Evolutionary conservation across 257 asterid genomes (phyloP).

Genomic region (Dorcoceras hygrometricum): DNA sequence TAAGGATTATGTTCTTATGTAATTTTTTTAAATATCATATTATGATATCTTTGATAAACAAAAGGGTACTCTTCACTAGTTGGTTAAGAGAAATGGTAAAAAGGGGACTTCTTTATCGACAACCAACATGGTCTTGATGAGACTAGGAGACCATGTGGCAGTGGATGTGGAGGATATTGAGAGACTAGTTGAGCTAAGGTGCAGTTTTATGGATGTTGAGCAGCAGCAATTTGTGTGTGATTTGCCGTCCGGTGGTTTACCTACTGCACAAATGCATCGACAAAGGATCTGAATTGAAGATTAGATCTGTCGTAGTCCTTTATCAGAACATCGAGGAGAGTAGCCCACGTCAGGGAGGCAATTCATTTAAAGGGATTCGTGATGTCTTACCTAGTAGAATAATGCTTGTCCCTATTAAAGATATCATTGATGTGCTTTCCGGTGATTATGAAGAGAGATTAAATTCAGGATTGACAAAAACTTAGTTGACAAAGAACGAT

Average conservation of each 20-base stretch:
- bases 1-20: too few relatives aligned
- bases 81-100: too few relatives aligned
- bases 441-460: too few relatives aligned
- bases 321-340: conserved; percentile 97
- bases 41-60: too few relatives aligned
- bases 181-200: conserved; percentile 71
- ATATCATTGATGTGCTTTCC: conserved; percentile 97
- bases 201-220: conserved; percentile 93
- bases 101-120: too few relatives aligned
- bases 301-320: conserved; percentile 80
- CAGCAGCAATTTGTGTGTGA: conserved; percentile 74
- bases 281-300: conserved; percentile 79
- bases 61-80: too few relatives aligned
- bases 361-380: conserved; percentile 94
- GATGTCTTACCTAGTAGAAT: conserved; percentile 61
- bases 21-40: too few relatives aligned
- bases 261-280: conserved; percentile 92
- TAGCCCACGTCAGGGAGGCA: conserved; percentile 96
- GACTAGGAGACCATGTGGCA: too few relatives aligned
- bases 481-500: too few relatives aligned
- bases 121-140: too few relatives aligned
- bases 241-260: conserved; percentile 87
- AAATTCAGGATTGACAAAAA: too few relatives aligned
- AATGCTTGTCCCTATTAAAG: conserved; percentile 94
- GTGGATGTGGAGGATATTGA: conserved; percentile 78